Percentiles rank a stretch among this genome's conserved stretches.
Conservation (phyloP, 2,329 filamentous ascomycete genomes). For the Tolypocladium ophioglossoides region DNA sequence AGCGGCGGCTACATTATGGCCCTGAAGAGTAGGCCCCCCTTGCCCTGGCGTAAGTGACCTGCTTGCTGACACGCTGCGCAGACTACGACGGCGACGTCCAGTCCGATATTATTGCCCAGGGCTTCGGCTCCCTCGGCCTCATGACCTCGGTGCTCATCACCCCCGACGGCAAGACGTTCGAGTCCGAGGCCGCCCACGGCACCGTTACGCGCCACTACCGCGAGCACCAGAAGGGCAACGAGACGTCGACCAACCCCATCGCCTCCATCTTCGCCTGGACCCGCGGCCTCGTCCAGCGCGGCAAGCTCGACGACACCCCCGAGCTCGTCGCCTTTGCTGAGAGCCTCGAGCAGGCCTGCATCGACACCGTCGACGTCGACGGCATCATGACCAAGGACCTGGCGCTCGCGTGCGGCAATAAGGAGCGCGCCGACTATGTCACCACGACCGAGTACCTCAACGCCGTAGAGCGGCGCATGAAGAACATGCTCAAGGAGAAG, state of each 20-base stretch:
- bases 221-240: constrained; percentile 94
- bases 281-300: constrained; percentile 83
- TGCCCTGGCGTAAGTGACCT: too few relatives aligned
- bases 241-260: constrained; percentile 97
- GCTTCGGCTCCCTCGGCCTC: constrained; percentile 93
- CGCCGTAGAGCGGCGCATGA: constrained; percentile 84
- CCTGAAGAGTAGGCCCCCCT: constrained; percentile 70
- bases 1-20: constrained; percentile 94
- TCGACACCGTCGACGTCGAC: constrained; percentile 88
- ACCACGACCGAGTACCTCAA: constrained; percentile 87
- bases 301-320: constrained; percentile 85
- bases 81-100: constrained; percentile 99
- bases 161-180: constrained; percentile 91
- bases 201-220: constrained; percentile 98
- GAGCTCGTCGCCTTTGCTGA: constrained; percentile 88
- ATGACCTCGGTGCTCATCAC: constrained; percentile 98
- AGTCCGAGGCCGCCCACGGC: constrained; percentile 95
- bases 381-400: constrained; percentile 99
- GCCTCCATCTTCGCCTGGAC: constrained; percentile 99
- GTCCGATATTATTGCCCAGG: constrained; percentile 96
- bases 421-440: constrained; percentile 72
- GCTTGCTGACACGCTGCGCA: constrained; percentile 21
- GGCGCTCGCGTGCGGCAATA: constrained; percentile 88
- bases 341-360: constrained; percentile 81
- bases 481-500: constrained; percentile 69